phyloP scores from a whole-genome alignment of 1,284 basidiomycete species.

The Vanrija sp. region DNA sequence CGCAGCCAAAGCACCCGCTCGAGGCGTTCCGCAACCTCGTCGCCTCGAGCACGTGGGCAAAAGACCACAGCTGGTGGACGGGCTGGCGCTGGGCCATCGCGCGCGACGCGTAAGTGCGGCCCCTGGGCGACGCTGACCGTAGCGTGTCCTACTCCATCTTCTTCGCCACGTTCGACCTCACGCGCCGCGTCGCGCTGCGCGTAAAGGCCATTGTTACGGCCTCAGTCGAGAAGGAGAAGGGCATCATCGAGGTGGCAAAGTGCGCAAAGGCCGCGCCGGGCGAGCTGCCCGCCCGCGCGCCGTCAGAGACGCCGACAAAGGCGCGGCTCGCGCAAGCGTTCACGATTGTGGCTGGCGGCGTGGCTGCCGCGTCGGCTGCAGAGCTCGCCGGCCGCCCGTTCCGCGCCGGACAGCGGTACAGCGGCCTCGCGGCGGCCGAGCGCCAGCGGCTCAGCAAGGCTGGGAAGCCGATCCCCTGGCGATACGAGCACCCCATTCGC shows the following conservation, averaged over 20 bases:
- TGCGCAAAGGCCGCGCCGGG: not conserved
- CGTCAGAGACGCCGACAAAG: constrained; percentile 26
- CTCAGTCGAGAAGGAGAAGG: not conserved
- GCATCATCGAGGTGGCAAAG: not conserved
- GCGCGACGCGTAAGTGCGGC: constrained; percentile 36
- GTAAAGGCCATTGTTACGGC: constrained; percentile 37
- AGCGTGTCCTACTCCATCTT: constrained; percentile 45
- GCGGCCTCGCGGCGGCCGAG: constrained; percentile 1
- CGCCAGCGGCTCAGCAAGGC: constrained; percentile 1
- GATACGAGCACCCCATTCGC: constrained; percentile 4
- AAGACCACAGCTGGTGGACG: constrained; percentile 39
- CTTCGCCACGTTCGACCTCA: constrained; percentile 48
- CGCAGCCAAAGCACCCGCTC: constrained; percentile 23
- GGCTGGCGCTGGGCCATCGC: constrained; percentile 44
- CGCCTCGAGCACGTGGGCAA: constrained; percentile 35
- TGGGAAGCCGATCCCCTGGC: constrained; percentile 1
- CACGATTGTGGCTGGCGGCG: constrained; percentile 45
- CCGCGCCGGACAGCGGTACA: constrained; percentile 9
- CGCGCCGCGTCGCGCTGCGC: constrained; percentile 38
- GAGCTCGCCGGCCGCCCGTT: constrained; percentile 42
- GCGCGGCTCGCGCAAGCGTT: constrained; percentile 45
- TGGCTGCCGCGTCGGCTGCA: constrained; percentile 39
- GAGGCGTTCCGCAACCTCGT: constrained; percentile 36
- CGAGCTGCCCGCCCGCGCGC: constrained; percentile 6
- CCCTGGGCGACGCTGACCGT: not conserved